These are phyloP conservation scores for Eucalyptus melliodora DNA, from an alignment of 345 rosid genomes.

Conservation along the genomic window DNA sequence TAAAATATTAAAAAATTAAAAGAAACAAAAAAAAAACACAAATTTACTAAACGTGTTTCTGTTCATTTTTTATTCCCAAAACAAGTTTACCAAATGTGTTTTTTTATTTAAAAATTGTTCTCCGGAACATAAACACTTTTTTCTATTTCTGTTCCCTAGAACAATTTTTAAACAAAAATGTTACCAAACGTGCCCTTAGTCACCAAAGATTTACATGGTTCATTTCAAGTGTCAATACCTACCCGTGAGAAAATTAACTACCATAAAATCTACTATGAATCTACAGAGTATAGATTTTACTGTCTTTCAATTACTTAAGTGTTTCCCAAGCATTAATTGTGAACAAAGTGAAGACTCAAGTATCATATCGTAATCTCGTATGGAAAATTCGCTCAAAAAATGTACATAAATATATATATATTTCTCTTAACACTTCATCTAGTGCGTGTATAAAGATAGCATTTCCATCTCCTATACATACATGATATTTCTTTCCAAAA, in stretches of 20 bases:
- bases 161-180: too few species aligned
- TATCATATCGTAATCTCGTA: neutral
- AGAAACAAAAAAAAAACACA: too few species aligned
- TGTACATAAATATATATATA: neutral
- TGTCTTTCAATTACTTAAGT: neutral
- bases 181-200: too few species aligned
- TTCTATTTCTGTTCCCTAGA: fast-evolving
- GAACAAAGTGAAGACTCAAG: neutral
- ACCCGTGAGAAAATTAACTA: neutral
- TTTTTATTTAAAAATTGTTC: too few species aligned
- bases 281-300: neutral
- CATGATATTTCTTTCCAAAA: neutral
- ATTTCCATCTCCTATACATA: neutral
- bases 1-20: too few species aligned
- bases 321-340: neutral
- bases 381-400: neutral
- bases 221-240: neutral
- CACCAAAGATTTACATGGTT: neutral
- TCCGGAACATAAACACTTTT: too few species aligned
- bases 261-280: neutral
- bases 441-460: neutral
- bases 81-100: too few species aligned
- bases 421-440: neutral
- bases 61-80: too few species aligned
- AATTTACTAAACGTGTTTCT: too few species aligned